A percentile compares a stretch with the other conserved stretches of the same genome.
Conservation (phyloP, 805 yeast genomes). For the Wickerhamiella shivajii region DNA sequence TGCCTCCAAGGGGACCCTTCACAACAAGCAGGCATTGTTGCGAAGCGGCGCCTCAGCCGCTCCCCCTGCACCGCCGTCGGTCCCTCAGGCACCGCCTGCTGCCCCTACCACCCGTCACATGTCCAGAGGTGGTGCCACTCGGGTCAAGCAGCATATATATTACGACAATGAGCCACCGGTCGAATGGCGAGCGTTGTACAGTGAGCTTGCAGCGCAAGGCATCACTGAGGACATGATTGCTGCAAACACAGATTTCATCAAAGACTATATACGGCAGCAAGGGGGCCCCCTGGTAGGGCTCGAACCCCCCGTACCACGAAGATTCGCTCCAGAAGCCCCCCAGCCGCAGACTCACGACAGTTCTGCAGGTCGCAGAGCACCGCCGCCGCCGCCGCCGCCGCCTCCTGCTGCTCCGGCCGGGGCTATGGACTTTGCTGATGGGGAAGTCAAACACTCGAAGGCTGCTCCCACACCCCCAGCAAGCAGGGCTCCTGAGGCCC, state of each 20-base stretch:
- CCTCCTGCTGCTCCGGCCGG: constrained; percentile 19
- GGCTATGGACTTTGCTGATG: constrained; percentile 10
- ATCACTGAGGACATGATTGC: constrained; percentile 82
- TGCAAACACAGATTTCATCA: constrained; percentile 68
- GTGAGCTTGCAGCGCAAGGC: constrained; percentile 62
- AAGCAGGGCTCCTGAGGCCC: neutral
- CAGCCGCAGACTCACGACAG: constrained; percentile 12
- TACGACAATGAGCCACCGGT: constrained; percentile 72
- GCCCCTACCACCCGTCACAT: neutral
- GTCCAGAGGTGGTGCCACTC: constrained; percentile 11
- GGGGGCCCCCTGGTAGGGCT: constrained; percentile 72
- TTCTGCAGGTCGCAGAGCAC: constrained; percentile 23
- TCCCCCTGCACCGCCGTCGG: constrained; percentile 16
- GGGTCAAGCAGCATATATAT: constrained; percentile 29
- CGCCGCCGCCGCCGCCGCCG: constrained; percentile 28
- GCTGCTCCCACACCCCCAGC: neutral
- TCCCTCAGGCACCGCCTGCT: neutral
- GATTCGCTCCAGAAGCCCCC: constrained; percentile 19
- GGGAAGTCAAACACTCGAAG: neutral
- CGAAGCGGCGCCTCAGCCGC: constrained; percentile 29
- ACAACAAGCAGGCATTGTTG: constrained; percentile 79
- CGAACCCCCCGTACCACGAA: constrained; percentile 73
- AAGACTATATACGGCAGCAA: constrained; percentile 55
- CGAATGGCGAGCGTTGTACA: constrained; percentile 66
- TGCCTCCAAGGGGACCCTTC: constrained; percentile 73